Evolutionary conservation across 371 early-diverging fungal species (phyloP), one percentile per base, ranked within the genome.

Genomic region (Apophysomyces ossiformis): DNA sequence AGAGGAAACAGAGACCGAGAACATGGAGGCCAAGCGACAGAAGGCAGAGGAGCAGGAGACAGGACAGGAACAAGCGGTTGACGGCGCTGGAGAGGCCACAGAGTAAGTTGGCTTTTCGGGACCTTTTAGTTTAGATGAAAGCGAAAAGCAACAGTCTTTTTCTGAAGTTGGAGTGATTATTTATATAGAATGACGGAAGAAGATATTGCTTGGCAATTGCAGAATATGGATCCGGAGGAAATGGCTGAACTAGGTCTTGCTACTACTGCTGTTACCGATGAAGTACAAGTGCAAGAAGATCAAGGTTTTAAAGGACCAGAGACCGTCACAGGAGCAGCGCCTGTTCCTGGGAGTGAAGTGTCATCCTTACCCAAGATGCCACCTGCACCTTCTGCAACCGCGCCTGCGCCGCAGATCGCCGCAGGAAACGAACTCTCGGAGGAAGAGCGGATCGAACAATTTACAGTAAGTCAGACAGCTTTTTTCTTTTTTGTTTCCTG

Each of bases 201-300:
- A 11, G 90, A 90, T 82, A 77, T 90, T 5, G 82, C 85, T 57
- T 90, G 86, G 87, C 89, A 89, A 63, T 60, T 90, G 47, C 84
- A 87, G 37, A 75, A 78, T 12, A 85, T 87, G 84, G 88, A 85
- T 60, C 83, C 77, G 1, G 77, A 81, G 61, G 77, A 76, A 61
- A 66, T 57, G n/a, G 69, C 64, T 32, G 70, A 71, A 21, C 37
- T 68, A 36, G 68, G 70, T 9, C 59, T 65, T 12, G 67, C 66
- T 8, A 8, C 54, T n/a, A 50, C 9, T 50, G 54, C 54, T 12
- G 68, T 66, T 8, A 8, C 54, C 9, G 21, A 21, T 50, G 54
- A 16, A 50, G 16, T 32, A 11, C 69, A 65, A 36, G 77, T 69
- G n/a, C 69, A 73, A 26, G 72, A 75, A 37, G 63, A 69, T 36